phyloP scores from a whole-genome alignment of 495 filamentous ascomycete genomes.

The Choiromyces venosus region DNA sequence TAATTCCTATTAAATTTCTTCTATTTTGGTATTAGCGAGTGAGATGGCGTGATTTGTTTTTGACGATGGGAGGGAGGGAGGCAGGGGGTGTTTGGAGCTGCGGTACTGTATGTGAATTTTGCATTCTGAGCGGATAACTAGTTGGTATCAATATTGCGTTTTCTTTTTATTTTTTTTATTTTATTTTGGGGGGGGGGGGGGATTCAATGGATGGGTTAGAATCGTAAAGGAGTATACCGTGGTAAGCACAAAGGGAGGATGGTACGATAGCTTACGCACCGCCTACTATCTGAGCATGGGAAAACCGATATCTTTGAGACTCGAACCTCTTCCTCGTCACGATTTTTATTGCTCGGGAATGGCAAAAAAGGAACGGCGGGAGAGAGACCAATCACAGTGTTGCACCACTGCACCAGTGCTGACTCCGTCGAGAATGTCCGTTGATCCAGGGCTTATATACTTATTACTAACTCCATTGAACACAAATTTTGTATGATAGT shows the following conservation, averaged over 20 bases:
- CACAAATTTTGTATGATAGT: background rate
- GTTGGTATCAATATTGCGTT: background rate
- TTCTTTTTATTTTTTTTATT: background rate
- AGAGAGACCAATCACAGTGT: background rate
- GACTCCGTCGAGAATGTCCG: background rate
- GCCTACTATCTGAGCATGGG: too few relatives aligned
- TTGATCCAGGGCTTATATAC: background rate
- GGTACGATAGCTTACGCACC: too few relatives aligned
- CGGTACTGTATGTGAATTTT: background rate
- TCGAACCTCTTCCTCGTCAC: background rate
- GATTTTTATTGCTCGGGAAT: background rate
- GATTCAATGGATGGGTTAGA: background rate
- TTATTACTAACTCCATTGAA: too few relatives aligned
- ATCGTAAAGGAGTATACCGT: too few relatives aligned
- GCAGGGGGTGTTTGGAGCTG: background rate
- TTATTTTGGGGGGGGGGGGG: too few relatives aligned
- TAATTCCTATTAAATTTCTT: background rate
- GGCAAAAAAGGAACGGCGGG: background rate
- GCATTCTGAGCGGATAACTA: background rate
- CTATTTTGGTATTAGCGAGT: background rate
- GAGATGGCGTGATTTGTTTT: background rate
- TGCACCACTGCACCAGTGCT: background rate
- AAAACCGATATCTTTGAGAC: background rate
- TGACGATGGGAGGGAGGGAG: background rate
- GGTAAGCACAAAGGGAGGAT: too few relatives aligned